Base-by-base conservation (phyloP, 2,329 filamentous ascomycete genomes). In the Rhytidhysteron rufulum region DNA sequence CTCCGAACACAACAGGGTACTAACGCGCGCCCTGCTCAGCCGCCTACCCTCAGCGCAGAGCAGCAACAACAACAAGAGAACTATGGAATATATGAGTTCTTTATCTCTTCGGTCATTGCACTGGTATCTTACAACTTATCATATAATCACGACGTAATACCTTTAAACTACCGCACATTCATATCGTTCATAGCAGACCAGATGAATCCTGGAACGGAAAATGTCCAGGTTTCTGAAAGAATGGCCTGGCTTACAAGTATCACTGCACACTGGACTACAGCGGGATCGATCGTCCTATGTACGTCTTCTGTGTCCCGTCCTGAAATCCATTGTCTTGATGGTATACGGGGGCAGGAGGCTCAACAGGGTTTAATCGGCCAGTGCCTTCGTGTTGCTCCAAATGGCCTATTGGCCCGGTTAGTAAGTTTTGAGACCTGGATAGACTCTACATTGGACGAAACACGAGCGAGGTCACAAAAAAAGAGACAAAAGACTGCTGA, bases 151-250 rank as follows among this genome's bases (percentile, higher is more conserved):
- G 45, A 51, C 21, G 53, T 56, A 18, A 49, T 61, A 42, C 57
- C 62, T 18, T 47, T 67, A 30, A 66, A 67, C 41, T 61, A 57
- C 42, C 57, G 64, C 30, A 66, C 63, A 33, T 61, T 67, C 27
- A 36, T 60, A 31, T 58, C 60, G 27, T 54, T 49, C 37, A 47
- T 54, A 22, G 25, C 37, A 39, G n/a, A 31, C 31, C 42, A 33
- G 17, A 37, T 46, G 29, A 33, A 49, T 6, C 10, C 44, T 18
- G 41, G 44, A 10, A 39, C 40, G 4, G 18, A 37, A 35, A 42
- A 44, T 7, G 21, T 44, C 35, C 37, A 43, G 11, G 16, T 29
- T 11, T 21, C 25, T 31, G 34, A 39, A 31, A 13, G 36, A 11
- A 43, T 48, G 2, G 43, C 50, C 41, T 55, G 55, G 47, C 52